These are phyloP conservation scores for Globisporangium spinosum DNA, from an alignment of 352 stramenopile genomes.

Conservation along the genomic window DNA sequence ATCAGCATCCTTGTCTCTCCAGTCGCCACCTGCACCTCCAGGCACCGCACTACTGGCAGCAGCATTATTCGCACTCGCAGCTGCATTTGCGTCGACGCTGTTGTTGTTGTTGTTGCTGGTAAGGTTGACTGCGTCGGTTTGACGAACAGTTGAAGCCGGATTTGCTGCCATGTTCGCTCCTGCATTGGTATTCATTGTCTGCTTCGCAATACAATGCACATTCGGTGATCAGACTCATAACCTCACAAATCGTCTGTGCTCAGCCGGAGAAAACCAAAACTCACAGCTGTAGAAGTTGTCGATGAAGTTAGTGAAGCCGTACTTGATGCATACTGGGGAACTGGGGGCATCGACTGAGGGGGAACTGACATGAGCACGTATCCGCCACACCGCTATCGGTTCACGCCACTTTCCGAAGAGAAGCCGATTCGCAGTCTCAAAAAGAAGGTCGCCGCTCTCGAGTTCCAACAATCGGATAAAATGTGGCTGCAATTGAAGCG, in stretches of 20 bases:
- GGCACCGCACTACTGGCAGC: constrained; percentile 11
- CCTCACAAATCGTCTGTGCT: not conserved
- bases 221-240: not conserved
- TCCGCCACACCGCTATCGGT: constrained; percentile 11
- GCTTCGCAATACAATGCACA: not conserved
- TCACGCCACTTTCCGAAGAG: constrained; percentile 2
- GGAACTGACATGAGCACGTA: constrained; percentile 49
- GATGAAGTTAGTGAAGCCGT: constrained; percentile 36
- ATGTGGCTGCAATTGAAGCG: not conserved
- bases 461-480: constrained; percentile 1
- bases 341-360: constrained; percentile 67
- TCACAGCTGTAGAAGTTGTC: constrained; percentile 21
- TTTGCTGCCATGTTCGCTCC: constrained; percentile 1
- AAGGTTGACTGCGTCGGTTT: constrained; percentile 14
- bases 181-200: constrained; percentile 19
- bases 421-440: constrained; percentile 9
- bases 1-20: constrained; percentile 84
- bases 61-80: constrained; percentile 13
- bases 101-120: constrained; percentile 8
- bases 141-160: constrained; percentile 7
- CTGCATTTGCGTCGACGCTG: constrained; percentile 11
- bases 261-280: not conserved
- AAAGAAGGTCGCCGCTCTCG: constrained; percentile 2
- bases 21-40: constrained; percentile 44
- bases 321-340: constrained; percentile 67